Conservation (phyloP, 306 rosid genomes). For the Ceratonia siliqua region DNA sequence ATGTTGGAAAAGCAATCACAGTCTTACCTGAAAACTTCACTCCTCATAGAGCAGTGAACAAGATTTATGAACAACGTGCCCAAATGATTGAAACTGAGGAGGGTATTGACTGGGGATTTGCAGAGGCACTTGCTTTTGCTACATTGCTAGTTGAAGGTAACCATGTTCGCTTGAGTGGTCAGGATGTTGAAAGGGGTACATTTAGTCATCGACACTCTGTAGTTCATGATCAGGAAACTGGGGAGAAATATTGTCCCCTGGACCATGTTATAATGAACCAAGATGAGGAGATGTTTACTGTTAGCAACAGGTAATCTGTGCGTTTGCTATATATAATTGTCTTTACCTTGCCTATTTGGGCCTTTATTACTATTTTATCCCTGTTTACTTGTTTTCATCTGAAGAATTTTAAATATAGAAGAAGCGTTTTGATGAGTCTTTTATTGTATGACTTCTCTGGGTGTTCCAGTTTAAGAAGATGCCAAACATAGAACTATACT, state of each 20-base stretch:
- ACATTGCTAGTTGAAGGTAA: slow-evolving; percentile 87
- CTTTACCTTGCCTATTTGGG: neutral
- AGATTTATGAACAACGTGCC: slow-evolving; percentile 79
- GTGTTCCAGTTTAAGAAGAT: neutral
- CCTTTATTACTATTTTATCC: neutral
- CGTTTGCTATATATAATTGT: neutral
- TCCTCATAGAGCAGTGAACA: slow-evolving; percentile 87
- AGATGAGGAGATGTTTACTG: slow-evolving; percentile 90
- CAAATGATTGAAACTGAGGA: slow-evolving; percentile 87
- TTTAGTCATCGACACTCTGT: slow-evolving; percentile 96
- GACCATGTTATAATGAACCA: slow-evolving; percentile 74
- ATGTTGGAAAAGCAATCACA: slow-evolving; percentile 83
- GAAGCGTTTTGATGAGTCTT: neutral
- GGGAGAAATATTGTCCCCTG: slow-evolving; percentile 77
- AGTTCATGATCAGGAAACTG: slow-evolving; percentile 82
- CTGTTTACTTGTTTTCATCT: neutral
- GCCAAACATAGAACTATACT: neutral
- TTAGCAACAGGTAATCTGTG: slow-evolving; percentile 77
- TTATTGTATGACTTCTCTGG: neutral
- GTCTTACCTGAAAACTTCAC: slow-evolving; percentile 67
- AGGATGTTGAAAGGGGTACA: slow-evolving; percentile 95
- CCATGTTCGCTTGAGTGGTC: slow-evolving; percentile 90
- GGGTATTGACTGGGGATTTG: slow-evolving; percentile 94
- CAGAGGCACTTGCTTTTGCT: slow-evolving; percentile 93
- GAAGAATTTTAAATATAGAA: neutral